Evolutionary conservation across 352 stramenopile species (phyloP), one percentile per base, ranked within the genome.

Genomic region (Phytophthora pluvialis): DNA sequence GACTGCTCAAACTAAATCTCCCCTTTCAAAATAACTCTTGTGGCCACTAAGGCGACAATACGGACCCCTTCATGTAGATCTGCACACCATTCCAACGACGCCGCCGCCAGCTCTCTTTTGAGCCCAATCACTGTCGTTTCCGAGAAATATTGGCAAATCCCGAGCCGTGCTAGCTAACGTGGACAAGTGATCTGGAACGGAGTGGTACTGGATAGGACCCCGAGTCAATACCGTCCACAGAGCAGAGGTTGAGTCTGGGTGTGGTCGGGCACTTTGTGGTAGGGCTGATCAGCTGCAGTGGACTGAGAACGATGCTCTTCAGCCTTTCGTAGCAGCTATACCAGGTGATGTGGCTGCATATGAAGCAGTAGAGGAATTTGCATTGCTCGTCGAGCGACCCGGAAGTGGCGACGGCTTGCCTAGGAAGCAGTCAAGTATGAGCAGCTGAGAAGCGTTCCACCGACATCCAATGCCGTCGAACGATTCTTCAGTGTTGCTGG

Each of bases 181-280:
- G n/a, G n/a, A n/a, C n/a, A 38, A 28, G 25, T 47, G n/a, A 8
- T 31, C 31, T n/a, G 0, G 29, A n/a, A 31, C 16, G 6, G 32
- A n/a, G n/a, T n/a, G n/a, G n/a, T n/a, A n/a, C n/a, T n/a, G n/a
- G n/a, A 7, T 18, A 48, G 39, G 39, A 18, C 28, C 29, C 4
- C 38, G 28, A 32, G 39, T 5, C n/a, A 50, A 59, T 18, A 59
- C 49, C 26, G 39, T 59, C 4, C 51, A 59, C 39, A 59, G 38
- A 15, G 28, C 51, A 40, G 38, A 59, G 25, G 49, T 59, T 32
- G 28, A 59, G 51, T 38, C 28, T 29, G 38, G 38, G 8, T 59
- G 15, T 49, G 51, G 49, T 3, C 28, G 38, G 11, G 38, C 42
- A 5, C 51, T 49, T 7, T 26, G 5, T 0, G n/a, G 26, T 3